phyloP scores from a whole-genome alignment of 352 stramenopile species.

The Phytophthora pseudosyringae region DNA sequence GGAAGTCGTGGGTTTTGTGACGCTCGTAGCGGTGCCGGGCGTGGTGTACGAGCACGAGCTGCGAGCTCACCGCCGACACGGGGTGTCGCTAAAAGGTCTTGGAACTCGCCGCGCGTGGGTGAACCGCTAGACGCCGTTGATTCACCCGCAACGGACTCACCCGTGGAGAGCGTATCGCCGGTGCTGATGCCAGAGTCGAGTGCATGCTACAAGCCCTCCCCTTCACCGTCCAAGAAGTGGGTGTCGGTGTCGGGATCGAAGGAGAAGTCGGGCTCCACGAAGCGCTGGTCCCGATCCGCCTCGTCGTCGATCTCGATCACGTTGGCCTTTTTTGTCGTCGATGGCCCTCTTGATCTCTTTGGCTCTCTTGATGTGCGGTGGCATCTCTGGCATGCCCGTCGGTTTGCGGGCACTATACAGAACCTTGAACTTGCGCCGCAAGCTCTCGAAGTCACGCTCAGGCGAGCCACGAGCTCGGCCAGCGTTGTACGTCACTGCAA shows the following conservation, averaged over 20 bases:
- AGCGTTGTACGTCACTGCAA: background rate
- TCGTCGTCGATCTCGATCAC: constrained; percentile 5
- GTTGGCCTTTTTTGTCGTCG: constrained; percentile 12
- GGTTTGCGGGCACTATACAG: constrained; percentile 8
- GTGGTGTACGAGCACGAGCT: no score
- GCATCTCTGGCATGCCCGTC: background rate
- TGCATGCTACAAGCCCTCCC: background rate
- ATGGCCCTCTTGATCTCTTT: constrained; percentile 5
- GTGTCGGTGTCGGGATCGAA: background rate
- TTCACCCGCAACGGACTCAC: background rate
- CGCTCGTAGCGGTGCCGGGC: no score
- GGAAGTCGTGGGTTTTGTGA: no score
- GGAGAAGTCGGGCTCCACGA: background rate
- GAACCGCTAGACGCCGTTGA: no score
- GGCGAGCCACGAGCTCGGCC: background rate
- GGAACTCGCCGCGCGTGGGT: no score
- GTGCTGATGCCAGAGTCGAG: background rate
- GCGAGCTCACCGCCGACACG: no score
- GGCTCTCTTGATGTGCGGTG: background rate
- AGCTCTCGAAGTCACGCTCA: constrained; percentile 4
- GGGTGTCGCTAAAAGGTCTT: no score
- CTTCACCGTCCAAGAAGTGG: background rate
- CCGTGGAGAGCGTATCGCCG: no score
- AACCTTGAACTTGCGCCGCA: constrained; percentile 17
- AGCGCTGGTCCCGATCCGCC: background rate